These are phyloP conservation scores for Fusarium sp. DNA, from an alignment of 2,329 filamentous ascomycete genomes.

Conservation along the genomic window DNA sequence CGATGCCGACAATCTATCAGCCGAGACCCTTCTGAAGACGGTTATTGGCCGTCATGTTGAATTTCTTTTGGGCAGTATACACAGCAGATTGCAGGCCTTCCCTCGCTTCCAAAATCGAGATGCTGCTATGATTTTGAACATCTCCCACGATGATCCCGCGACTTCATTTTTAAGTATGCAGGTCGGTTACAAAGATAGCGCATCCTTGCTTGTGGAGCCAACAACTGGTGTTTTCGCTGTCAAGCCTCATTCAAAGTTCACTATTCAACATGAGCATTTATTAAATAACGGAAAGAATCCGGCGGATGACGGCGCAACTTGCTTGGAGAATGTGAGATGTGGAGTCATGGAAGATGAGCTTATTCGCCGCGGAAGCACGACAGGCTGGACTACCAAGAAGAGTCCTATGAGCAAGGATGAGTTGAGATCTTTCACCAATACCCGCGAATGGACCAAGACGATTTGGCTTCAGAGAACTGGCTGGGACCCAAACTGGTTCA, in stretches of 20 bases:
- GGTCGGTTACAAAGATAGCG: constrained; percentile 68
- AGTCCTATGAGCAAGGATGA: constrained; percentile 62
- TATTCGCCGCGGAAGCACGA: constrained; percentile 65
- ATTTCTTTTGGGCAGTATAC: constrained; percentile 74
- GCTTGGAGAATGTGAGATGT: constrained; percentile 70
- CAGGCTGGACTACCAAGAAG: constrained; percentile 69
- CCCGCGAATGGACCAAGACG: constrained; percentile 69
- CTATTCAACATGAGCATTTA: constrained; percentile 67
- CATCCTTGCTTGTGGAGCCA: constrained; percentile 76
- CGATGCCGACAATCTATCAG: constrained; percentile 73
- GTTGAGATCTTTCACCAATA: constrained; percentile 68
- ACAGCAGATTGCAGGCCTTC: constrained; percentile 66
- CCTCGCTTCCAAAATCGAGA: constrained; percentile 69
- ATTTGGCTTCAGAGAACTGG: constrained; percentile 75
- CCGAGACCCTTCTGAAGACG: constrained; percentile 76
- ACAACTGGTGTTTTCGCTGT: constrained; percentile 81
- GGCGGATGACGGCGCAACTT: constrained; percentile 63
- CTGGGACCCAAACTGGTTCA: constrained; percentile 78
- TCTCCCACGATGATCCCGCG: constrained; percentile 69
- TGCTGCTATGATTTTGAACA: constrained; percentile 65
- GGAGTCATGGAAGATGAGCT: constrained; percentile 70
- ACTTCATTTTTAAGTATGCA: constrained; percentile 75
- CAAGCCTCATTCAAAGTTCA: constrained; percentile 68
- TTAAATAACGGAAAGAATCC: constrained; percentile 70
- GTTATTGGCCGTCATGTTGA: constrained; percentile 80